These are phyloP conservation scores for Verticillium isaacii DNA, from an alignment of 2,329 filamentous ascomycete species.

Conservation along the genomic window DNA sequence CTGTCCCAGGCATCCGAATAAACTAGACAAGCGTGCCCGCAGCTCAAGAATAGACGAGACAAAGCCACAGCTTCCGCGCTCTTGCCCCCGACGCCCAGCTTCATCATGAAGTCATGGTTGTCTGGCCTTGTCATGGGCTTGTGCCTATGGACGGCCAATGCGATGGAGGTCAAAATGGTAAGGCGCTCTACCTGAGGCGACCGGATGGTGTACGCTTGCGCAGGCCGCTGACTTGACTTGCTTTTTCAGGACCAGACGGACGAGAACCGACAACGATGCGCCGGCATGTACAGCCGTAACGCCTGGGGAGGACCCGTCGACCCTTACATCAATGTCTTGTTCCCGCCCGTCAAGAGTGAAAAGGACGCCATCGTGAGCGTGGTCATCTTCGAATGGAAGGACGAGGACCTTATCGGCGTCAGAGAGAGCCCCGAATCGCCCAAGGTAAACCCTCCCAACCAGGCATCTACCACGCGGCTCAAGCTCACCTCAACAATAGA, in stretches of 20 bases:
- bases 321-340: conserved; percentile 84
- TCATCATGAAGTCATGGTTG: conserved; percentile 50
- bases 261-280: conserved; percentile 76
- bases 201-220: not conserved
- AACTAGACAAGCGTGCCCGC: not conserved
- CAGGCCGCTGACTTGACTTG: conserved; percentile 1
- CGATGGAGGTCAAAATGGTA: conserved; percentile 57
- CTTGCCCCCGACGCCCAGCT: not conserved
- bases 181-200: conserved; percentile 11
- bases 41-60: not conserved
- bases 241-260: conserved; percentile 64
- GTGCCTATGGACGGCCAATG: conserved; percentile 48
- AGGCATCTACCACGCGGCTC: not conserved
- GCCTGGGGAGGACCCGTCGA: conserved; percentile 85
- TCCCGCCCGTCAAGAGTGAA: conserved; percentile 43
- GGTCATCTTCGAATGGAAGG: conserved; percentile 91
- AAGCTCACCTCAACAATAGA: conserved; percentile 28
- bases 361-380: conserved; percentile 67
- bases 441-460: conserved; percentile 37
- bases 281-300: conserved; percentile 84
- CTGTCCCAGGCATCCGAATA: not conserved
- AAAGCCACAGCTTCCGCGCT: not conserved
- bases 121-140: conserved; percentile 47
- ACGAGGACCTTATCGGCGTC: conserved; percentile 73
- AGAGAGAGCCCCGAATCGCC: conserved; percentile 48